These are phyloP conservation scores for Spathaspora passalidarum DNA, from an alignment of 805 yeast species.

Conservation along the genomic window DNA sequence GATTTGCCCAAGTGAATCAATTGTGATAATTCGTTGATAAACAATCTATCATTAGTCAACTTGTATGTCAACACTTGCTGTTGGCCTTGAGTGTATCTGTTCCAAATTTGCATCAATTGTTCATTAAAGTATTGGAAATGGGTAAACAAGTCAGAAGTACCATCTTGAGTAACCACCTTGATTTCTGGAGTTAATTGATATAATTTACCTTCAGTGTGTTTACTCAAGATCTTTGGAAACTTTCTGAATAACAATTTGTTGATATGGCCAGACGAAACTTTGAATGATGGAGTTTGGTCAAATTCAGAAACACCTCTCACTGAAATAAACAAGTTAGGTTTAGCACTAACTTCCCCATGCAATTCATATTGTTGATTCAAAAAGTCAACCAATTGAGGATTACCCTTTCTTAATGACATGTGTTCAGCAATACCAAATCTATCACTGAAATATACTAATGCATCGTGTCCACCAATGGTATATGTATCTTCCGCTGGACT, in stretches of 20 bases:
- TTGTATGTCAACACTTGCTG: slow-evolving; percentile 24
- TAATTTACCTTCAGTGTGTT: slow-evolving; percentile 5
- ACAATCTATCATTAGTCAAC: slow-evolving; percentile 43
- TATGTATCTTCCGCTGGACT: neutral
- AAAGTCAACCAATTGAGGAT: slow-evolving; percentile 18
- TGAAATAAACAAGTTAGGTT: slow-evolving; percentile 4
- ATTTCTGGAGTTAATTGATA: slow-evolving; percentile 25
- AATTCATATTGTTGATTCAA: slow-evolving; percentile 17
- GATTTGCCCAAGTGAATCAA: slow-evolving; percentile 36
- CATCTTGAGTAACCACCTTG: slow-evolving; percentile 13
- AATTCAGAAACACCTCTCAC: slow-evolving; percentile 1
- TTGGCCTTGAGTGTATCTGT: slow-evolving; percentile 19
- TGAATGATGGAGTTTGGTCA: neutral
- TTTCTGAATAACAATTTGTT: slow-evolving; percentile 2
- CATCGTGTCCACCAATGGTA: slow-evolving; percentile 16
- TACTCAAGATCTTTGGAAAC: slow-evolving; percentile 18
- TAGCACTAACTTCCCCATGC: slow-evolving; percentile 1
- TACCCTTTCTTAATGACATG: neutral
- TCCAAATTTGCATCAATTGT: slow-evolving; percentile 37
- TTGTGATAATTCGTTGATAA: slow-evolving; percentile 48
- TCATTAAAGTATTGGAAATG: slow-evolving; percentile 28
- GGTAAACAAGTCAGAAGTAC: slow-evolving; percentile 2
- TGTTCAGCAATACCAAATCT: slow-evolving; percentile 37
- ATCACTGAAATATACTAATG: slow-evolving; percentile 45
- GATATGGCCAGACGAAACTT: neutral